Conservation (phyloP, 805 yeast genomes). For the Peterozyma toletana region DNA sequence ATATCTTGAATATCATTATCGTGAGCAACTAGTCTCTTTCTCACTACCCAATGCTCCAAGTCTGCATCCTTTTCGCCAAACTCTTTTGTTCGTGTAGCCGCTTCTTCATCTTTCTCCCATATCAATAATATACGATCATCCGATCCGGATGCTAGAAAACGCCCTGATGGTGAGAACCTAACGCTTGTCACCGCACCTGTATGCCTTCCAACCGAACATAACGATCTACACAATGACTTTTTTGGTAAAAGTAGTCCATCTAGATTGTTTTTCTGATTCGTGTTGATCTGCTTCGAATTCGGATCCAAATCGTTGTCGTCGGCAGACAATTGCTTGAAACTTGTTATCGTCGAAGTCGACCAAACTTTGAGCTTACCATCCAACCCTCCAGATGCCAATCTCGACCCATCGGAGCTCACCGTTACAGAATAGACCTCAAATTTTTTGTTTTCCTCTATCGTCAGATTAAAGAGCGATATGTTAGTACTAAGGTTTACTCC, state of each 20-base stretch:
- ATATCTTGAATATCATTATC: slow-evolving; percentile 97
- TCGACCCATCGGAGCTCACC: slow-evolving; percentile 72
- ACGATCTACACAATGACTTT: slow-evolving; percentile 39
- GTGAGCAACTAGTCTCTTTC: slow-evolving; percentile 90
- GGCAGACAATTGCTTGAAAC: slow-evolving; percentile 23
- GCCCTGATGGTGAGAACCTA: slow-evolving; percentile 85
- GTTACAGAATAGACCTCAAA: slow-evolving; percentile 83
- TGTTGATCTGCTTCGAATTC: neutral
- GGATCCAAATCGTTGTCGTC: slow-evolving; percentile 7
- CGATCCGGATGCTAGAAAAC: slow-evolving; percentile 89
- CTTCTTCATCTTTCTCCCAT: slow-evolving; percentile 85
- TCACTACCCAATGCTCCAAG: slow-evolving; percentile 88
- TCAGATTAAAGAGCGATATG: neutral
- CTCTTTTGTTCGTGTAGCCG: slow-evolving; percentile 41
- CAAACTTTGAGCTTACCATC: slow-evolving; percentile 92
- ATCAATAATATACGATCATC: slow-evolving; percentile 88
- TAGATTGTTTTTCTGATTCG: slow-evolving; percentile 6
- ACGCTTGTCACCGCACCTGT: slow-evolving; percentile 96
- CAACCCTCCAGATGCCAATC: slow-evolving; percentile 90
- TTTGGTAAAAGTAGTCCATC: slow-evolving; percentile 15
- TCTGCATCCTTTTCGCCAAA: slow-evolving; percentile 71
- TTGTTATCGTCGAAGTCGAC: slow-evolving; percentile 53
- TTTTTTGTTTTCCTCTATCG: slow-evolving; percentile 64
- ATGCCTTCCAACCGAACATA: slow-evolving; percentile 90
- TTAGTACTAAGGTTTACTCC: neutral